These are phyloP conservation scores for Agrostemma githago DNA, from an alignment of 148 eudicot genomes.

Conservation along the genomic window DNA sequence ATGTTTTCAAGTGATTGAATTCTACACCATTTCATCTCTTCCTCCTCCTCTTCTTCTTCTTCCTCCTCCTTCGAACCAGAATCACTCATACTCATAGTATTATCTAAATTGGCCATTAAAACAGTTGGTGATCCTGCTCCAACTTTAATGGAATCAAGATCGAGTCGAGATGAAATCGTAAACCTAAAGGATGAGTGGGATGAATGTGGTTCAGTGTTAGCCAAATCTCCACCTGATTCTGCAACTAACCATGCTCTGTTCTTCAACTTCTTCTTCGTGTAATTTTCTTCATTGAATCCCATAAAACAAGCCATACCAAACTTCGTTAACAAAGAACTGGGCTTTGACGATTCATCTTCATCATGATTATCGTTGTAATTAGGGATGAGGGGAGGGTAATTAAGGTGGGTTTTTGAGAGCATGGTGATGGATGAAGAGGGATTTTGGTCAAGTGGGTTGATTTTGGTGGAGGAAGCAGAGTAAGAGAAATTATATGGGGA, in stretches of 20 bases:
- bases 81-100: conserved; percentile 37
- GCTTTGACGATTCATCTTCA: conserved; percentile 24
- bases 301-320: conserved; percentile 63
- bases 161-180: conserved; percentile 82
- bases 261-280: conserved; percentile 29
- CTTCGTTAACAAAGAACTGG: conserved; percentile 44
- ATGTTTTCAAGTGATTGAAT: conserved; percentile 76
- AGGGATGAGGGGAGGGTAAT: conserved; percentile 18
- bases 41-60: too few relatives aligned
- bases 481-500: conserved; percentile 35
- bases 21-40: conserved; percentile 63
- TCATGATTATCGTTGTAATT: conserved; percentile 9
- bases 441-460: conserved; percentile 26
- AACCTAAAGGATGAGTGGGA: conserved; percentile 95
- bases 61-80: conserved; percentile 29
- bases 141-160: conserved; percentile 60
- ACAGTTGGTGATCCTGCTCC: conserved; percentile 59
- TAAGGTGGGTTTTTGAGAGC: neutral
- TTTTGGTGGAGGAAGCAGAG: conserved; percentile 17
- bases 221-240: conserved; percentile 74
- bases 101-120: conserved; percentile 87
- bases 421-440: neutral
- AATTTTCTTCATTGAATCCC: conserved; percentile 13
- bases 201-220: conserved; percentile 65
- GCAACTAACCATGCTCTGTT: conserved; percentile 94